These are phyloP conservation scores for Dorcoceras hygrometricum DNA, from an alignment of 257 asterid species.

Conservation along the genomic window DNA sequence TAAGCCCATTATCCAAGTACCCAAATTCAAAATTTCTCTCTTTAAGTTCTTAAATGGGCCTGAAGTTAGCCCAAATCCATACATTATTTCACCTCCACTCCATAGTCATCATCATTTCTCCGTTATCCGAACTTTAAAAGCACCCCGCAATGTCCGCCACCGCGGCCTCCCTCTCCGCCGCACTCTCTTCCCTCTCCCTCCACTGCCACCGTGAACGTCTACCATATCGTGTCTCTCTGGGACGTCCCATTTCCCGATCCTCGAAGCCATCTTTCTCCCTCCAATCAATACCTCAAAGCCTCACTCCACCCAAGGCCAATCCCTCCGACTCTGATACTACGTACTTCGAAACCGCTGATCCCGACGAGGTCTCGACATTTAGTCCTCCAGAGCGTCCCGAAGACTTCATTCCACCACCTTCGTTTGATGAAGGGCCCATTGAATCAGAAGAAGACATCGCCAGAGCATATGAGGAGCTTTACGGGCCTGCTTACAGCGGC, in stretches of 20 bases:
- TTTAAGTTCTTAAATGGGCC: not conserved
- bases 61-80: not conserved
- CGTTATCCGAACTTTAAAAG: not conserved
- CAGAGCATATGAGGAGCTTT: slow-evolving; percentile 64
- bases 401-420: slow-evolving; percentile 52
- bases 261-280: slow-evolving; percentile 22
- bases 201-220: not conserved
- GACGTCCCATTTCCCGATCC: slow-evolving; percentile 25
- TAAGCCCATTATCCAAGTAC: not conserved
- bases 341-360: slow-evolving; percentile 43
- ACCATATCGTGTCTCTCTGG: not conserved
- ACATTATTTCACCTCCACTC: too few relatives aligned
- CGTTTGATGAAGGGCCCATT: slow-evolving; percentile 72
- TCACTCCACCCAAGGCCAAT: slow-evolving; percentile 31
- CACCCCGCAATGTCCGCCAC: not conserved
- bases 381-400: slow-evolving; percentile 69
- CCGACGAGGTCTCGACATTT: slow-evolving; percentile 47
- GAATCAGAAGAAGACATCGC: slow-evolving; percentile 84
- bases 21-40: too few relatives aligned
- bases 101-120: not conserved
- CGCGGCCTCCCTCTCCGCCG: not conserved
- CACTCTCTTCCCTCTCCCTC: not conserved
- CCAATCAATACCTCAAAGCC: slow-evolving; percentile 21
- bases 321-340: slow-evolving; percentile 43
- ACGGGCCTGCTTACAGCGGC: slow-evolving; percentile 81